Conservation (phyloP, 768 basidiomycete species). For the Macrolepiota fuliginosa region DNA sequence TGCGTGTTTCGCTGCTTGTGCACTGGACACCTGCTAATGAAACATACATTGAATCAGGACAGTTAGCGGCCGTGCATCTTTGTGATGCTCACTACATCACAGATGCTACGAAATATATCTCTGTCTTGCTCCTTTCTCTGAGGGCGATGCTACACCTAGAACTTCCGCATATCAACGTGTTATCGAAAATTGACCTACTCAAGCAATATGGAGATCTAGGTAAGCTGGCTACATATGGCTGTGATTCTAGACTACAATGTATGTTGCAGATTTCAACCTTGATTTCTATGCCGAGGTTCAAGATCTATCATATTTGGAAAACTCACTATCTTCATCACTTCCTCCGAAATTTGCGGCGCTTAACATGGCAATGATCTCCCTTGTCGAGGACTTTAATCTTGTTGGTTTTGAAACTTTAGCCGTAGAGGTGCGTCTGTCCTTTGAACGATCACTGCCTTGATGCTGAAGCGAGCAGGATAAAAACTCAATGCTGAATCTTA, state of each 20-base stretch:
- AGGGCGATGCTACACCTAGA: slow-evolving; percentile 98
- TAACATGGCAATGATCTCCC: slow-evolving; percentile 86
- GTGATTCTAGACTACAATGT: not conserved
- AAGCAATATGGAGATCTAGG: slow-evolving; percentile 89
- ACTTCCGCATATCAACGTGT: slow-evolving; percentile 96
- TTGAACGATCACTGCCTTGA: not conserved
- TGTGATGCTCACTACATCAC: slow-evolving; percentile 98
- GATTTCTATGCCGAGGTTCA: slow-evolving; percentile 98
- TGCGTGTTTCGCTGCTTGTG: slow-evolving; percentile 39
- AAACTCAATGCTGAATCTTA: slow-evolving; percentile 88
- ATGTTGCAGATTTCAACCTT: slow-evolving; percentile 82
- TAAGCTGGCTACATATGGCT: slow-evolving; percentile 30
- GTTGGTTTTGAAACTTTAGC: slow-evolving; percentile 97
- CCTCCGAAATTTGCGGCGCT: slow-evolving; percentile 70
- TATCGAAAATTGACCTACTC: slow-evolving; percentile 94
- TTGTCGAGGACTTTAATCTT: slow-evolving; percentile 91
- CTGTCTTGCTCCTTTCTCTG: slow-evolving; percentile 86
- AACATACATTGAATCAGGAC: slow-evolving; percentile 18
- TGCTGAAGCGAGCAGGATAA: slow-evolving; percentile 65
- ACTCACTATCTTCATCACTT: slow-evolving; percentile 58
- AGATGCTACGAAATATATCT: slow-evolving; percentile 93
- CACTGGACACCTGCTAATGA: not conserved
- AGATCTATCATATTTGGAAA: slow-evolving; percentile 86
- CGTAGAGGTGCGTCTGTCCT: slow-evolving; percentile 64
- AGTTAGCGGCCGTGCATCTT: slow-evolving; percentile 93